Conservation (phyloP, 352 stramenopile genomes). For the Phytophthora tubulina region DNA sequence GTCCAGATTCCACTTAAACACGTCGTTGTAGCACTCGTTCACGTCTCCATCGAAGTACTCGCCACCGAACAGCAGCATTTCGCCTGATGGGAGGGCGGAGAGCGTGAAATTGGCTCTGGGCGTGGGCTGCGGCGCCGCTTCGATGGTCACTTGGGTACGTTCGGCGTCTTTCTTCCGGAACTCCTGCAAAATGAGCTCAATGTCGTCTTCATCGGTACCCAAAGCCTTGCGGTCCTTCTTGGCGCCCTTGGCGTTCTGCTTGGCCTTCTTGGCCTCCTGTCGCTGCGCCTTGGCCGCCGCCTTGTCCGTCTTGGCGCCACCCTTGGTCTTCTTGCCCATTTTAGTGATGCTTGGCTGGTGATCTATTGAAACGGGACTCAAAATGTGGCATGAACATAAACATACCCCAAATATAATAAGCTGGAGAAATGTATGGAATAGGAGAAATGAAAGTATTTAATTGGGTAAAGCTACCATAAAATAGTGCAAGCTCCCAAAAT, state of each 20-base stretch:
- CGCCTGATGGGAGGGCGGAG: slow-evolving; percentile 71
- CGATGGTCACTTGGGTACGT: slow-evolving; percentile 71
- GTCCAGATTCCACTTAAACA: slow-evolving; percentile 95
- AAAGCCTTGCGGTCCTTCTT: slow-evolving; percentile 86
- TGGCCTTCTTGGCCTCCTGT: slow-evolving; percentile 86
- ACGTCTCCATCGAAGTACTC: slow-evolving; percentile 98
- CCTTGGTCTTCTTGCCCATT: slow-evolving; percentile 80
- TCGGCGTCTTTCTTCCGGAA: slow-evolving; percentile 84
- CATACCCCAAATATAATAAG: no score
- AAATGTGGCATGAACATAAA: no score
- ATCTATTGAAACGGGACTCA: background rate
- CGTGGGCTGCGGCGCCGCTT: slow-evolving; percentile 60
- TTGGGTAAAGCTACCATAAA: no score
- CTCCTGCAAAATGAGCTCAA: slow-evolving; percentile 82
- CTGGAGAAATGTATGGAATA: no score
- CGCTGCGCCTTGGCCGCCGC: slow-evolving; percentile 76
- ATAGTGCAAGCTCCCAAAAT: no score
- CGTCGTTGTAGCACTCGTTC: slow-evolving; percentile 97
- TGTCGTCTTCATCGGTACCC: slow-evolving; percentile 84
- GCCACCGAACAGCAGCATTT: slow-evolving; percentile 96
- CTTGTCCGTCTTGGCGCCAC: slow-evolving; percentile 67
- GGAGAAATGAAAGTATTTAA: background rate
- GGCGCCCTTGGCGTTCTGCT: slow-evolving; percentile 74
- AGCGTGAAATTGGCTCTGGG: slow-evolving; percentile 86
- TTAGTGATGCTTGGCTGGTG: slow-evolving; percentile 11